Conservation (phyloP, 495 filamentous ascomycete genomes). For the Filosporella fistucella region DNA sequence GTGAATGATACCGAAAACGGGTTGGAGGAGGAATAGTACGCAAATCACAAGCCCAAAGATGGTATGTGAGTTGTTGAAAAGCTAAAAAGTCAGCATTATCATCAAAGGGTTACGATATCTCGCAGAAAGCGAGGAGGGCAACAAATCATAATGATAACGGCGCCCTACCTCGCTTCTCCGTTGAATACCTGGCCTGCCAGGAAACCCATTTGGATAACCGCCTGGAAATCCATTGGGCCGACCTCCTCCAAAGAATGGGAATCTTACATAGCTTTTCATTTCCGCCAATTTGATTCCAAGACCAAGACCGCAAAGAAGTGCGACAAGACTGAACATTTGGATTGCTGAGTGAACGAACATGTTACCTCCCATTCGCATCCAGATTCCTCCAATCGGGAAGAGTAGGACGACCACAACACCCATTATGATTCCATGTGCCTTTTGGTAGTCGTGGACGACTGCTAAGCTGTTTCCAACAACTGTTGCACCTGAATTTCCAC, state of each 20-base stretch:
- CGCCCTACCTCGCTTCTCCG: too few relatives aligned
- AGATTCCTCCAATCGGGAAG: slow-evolving; percentile 41
- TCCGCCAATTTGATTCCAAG: slow-evolving; percentile 50
- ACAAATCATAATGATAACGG: too few relatives aligned
- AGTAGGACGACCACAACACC: slow-evolving; percentile 28
- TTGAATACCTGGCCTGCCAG: too few relatives aligned
- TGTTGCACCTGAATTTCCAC: not conserved
- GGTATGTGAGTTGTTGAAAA: slow-evolving; percentile 33
- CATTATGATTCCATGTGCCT: slow-evolving; percentile 35
- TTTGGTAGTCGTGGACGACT: slow-evolving; percentile 12
- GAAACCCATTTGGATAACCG: too few relatives aligned
- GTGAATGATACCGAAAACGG: slow-evolving; percentile 58
- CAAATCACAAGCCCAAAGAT: slow-evolving; percentile 39
- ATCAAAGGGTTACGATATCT: not conserved
- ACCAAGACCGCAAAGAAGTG: slow-evolving; percentile 57
- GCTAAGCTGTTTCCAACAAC: not conserved
- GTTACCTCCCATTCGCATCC: slow-evolving; percentile 48
- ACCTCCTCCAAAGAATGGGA: slow-evolving; percentile 6
- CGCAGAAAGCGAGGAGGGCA: too few relatives aligned
- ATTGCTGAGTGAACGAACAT: slow-evolving; percentile 51
- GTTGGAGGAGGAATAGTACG: slow-evolving; percentile 56
- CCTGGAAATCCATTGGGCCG: too few relatives aligned
- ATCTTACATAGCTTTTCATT: slow-evolving; percentile 25
- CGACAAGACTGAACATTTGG: slow-evolving; percentile 51
- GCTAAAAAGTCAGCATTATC: slow-evolving; percentile 3